A percentile compares a stretch with the other conserved stretches of the same genome.
Evolutionary conservation across 2,329 filamentous ascomycete genomes (phyloP).

Genomic region (Ascochyta clinopodiicola): DNA sequence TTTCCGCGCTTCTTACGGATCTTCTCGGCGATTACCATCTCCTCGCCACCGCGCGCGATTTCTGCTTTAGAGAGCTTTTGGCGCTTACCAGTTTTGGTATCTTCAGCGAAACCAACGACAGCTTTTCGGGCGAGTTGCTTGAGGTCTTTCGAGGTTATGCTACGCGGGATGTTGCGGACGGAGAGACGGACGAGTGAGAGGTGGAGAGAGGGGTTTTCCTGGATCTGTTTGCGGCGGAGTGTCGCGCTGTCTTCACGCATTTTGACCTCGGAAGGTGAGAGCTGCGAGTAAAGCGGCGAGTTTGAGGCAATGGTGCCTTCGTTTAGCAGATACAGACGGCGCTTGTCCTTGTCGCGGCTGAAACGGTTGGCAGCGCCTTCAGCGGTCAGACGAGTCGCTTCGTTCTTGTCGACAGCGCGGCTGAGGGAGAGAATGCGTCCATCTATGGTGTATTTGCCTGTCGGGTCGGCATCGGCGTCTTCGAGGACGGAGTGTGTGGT

Average conservation of each 20-base stretch:
- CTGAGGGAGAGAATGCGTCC: slow-evolving; percentile 85
- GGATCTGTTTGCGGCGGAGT: slow-evolving; percentile 88
- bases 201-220: slow-evolving; percentile 88
- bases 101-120: slow-evolving; percentile 91
- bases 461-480: slow-evolving; percentile 80
- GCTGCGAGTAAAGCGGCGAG: slow-evolving; percentile 76
- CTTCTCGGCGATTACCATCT: slow-evolving; percentile 80
- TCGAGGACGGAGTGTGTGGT: slow-evolving; percentile 78
- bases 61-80: slow-evolving; percentile 89
- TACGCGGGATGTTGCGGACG: slow-evolving; percentile 86
- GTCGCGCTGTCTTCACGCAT: slow-evolving; percentile 87
- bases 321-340: slow-evolving; percentile 82
- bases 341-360: slow-evolving; percentile 82
- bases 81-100: slow-evolving; percentile 80
- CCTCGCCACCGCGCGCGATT: slow-evolving; percentile 76
- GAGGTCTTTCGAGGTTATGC: slow-evolving; percentile 82
- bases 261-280: slow-evolving; percentile 80
- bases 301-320: slow-evolving; percentile 84
- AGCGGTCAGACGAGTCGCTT: slow-evolving; percentile 77
- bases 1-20: slow-evolving; percentile 82
- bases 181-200: slow-evolving; percentile 89
- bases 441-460: slow-evolving; percentile 87
- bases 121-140: slow-evolving; percentile 90
- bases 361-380: slow-evolving; percentile 68
- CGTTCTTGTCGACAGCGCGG: slow-evolving; percentile 81